Conservation (phyloP, 2,329 filamentous ascomycete genomes). For the Pyrenochaeta sp. region DNA sequence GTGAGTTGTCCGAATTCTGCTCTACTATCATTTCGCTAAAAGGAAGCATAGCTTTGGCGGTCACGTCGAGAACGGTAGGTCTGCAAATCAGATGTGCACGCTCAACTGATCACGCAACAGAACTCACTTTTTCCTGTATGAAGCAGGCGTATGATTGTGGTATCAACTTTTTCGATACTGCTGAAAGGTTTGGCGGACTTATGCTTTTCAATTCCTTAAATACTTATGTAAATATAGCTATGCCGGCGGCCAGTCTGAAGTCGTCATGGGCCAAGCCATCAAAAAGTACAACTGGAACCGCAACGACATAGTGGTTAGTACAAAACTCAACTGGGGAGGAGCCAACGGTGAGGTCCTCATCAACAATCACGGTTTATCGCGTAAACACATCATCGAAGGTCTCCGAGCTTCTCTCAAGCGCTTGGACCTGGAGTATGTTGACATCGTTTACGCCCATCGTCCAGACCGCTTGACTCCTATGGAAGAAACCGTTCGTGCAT, state of each 20-base stretch:
- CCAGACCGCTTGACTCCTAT: constrained; percentile 74
- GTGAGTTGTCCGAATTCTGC: constrained; percentile 50
- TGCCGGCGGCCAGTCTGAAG: constrained; percentile 62
- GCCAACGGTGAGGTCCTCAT: constrained; percentile 61
- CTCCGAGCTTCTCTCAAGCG: constrained; percentile 68
- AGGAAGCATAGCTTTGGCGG: constrained; percentile 60
- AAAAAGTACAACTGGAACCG: constrained; percentile 66
- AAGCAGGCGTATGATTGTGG: constrained; percentile 65
- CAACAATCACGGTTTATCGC: constrained; percentile 73
- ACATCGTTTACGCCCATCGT: constrained; percentile 74
- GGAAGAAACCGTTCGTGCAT: constrained; percentile 74
- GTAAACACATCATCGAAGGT: constrained; percentile 76
- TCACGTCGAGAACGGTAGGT: constrained; percentile 67
- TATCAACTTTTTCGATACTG: constrained; percentile 50
- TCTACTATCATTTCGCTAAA: neutral
- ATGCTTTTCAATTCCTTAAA: too few relatives aligned
- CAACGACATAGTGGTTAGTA: constrained; percentile 55
- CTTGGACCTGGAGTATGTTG: constrained; percentile 69
- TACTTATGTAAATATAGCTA: constrained; percentile 40
- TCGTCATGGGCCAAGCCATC: constrained; percentile 64
- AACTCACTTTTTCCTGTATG: constrained; percentile 56
- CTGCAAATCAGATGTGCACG: too few relatives aligned
- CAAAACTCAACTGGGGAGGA: constrained; percentile 65
- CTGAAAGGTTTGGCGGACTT: constrained; percentile 13
- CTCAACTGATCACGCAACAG: too few relatives aligned